These are phyloP conservation scores for Amphichorda felina DNA, from an alignment of 2,329 filamentous ascomycete genomes.

Conservation along the genomic window DNA sequence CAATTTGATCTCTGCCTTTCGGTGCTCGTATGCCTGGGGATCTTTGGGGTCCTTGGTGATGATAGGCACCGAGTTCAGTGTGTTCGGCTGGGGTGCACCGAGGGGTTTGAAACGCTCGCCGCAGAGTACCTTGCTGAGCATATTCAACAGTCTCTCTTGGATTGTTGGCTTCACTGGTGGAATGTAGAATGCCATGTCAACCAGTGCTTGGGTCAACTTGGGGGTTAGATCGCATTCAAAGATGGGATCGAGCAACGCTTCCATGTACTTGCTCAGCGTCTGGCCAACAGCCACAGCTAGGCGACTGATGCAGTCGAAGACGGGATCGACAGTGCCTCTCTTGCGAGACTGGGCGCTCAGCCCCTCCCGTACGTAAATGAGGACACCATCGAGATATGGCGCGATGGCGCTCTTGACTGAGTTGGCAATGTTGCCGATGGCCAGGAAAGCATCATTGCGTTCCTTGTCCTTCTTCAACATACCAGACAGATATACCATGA, in stretches of 20 bases:
- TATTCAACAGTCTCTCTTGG: conserved; percentile 85
- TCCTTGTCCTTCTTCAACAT: conserved; percentile 95
- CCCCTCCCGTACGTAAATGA: conserved; percentile 87
- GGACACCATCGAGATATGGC: conserved; percentile 86
- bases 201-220: conserved; percentile 85
- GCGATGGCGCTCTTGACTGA: conserved; percentile 92
- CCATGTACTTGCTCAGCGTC: conserved; percentile 96
- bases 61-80: conserved; percentile 68
- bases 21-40: conserved; percentile 64
- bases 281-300: conserved; percentile 91
- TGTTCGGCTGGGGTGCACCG: conserved; percentile 75
- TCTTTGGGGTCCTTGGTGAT: conserved; percentile 83
- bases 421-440: conserved; percentile 92
- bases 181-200: conserved; percentile 98
- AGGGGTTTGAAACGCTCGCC: conserved; percentile 86
- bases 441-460: conserved; percentile 84
- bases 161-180: conserved; percentile 87
- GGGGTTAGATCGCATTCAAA: conserved; percentile 93
- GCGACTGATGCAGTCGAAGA: conserved; percentile 97
- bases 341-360: conserved; percentile 67
- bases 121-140: conserved; percentile 88
- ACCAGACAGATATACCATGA: conserved; percentile 91
- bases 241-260: conserved; percentile 86
- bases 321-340: conserved; percentile 57
- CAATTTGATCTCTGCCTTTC: conserved; percentile 80